Evolutionary conservation across 2,329 filamentous ascomycete species (phyloP), one percentile per base, ranked within the genome.

Genomic region (Xylariales sp.): DNA sequence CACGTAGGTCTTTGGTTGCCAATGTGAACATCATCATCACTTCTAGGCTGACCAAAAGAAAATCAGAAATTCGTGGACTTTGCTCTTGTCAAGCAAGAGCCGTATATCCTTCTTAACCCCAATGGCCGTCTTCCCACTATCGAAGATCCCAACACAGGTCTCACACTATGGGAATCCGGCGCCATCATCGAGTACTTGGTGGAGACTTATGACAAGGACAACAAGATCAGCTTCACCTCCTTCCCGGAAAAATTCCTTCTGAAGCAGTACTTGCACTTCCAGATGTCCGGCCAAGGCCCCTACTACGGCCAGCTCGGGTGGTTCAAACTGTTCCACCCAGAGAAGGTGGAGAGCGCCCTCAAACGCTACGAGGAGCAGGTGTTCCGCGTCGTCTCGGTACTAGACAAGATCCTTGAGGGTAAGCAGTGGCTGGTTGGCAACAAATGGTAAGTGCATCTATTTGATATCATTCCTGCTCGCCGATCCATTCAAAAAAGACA

Each of bases 121-220:
- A 62, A 61, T 42, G 58, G 59, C 28, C 55, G 58, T 16, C 29
- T 59, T 6, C 58, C 59, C 2, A 40, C 56, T 19, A 55, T 62
- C 40, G 20, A 49, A 13, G 53, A 71, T 43, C 63, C 65, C 40
- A 63, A 64, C 42, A 70, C 66, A 17, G 61, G 59, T 40, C 52
- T 74, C 29, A 62, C 59, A 0, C 56, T 69, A 24, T 74, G 69
- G 67, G 70, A 74, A 50, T 67, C 62, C 16, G 67, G 66, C 18
- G 69, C 70, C 15, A 70, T 72, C 49, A 45, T 74, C 41, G 59
- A 67, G 41, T 75, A 74, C 42, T 48, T 74, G 7, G 44, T 65
- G 36, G 61, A 65, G 24, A 53, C 48, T 10, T 72, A 72, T 54
- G 67, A 72, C 55, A 62, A 50, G 29, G 47, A 60, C 4, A 45